Evolutionary conservation across 768 basidiomycete genomes (phyloP).

Genomic region (Mycena galericulata): DNA sequence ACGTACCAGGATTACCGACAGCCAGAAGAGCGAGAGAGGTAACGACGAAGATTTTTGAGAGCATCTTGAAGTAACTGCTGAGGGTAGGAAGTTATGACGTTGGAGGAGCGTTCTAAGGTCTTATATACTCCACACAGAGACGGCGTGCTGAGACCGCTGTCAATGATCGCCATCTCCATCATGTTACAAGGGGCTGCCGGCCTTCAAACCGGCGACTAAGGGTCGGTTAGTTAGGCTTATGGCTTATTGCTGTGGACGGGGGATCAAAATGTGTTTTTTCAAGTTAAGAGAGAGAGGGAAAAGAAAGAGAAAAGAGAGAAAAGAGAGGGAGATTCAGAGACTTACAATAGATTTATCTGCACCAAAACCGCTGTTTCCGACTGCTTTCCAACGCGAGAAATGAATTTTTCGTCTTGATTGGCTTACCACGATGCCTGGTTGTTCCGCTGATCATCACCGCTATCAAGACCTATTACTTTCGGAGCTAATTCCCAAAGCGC

Average conservation of each 20-base stretch:
- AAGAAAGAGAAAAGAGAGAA: background rate
- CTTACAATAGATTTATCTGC: background rate
- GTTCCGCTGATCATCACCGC: background rate
- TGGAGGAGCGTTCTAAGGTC: background rate
- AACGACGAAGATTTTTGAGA: conserved; percentile 11
- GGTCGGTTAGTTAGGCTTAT: too few relatives aligned
- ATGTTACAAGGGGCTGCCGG: too few relatives aligned
- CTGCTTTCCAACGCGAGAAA: background rate
- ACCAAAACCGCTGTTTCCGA: too few relatives aligned
- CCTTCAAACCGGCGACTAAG: too few relatives aligned
- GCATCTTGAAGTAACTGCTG: conserved; percentile 8
- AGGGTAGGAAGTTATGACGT: conserved; percentile 1
- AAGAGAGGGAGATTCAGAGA: background rate
- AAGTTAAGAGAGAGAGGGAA: too few relatives aligned
- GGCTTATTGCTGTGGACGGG: background rate
- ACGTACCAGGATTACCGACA: conserved; percentile 15
- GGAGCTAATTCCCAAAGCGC: background rate
- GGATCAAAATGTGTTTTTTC: background rate
- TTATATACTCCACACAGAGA: conserved; percentile 16
- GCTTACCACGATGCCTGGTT: background rate
- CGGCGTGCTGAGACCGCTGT: conserved; percentile 2
- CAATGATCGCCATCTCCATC: conserved; percentile 10
- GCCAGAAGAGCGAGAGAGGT: conserved; percentile 13
- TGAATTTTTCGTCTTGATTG: background rate
- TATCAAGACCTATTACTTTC: background rate